Evolutionary conservation across 345 rosid species (phyloP).

Genomic region (Populus deltoides): DNA sequence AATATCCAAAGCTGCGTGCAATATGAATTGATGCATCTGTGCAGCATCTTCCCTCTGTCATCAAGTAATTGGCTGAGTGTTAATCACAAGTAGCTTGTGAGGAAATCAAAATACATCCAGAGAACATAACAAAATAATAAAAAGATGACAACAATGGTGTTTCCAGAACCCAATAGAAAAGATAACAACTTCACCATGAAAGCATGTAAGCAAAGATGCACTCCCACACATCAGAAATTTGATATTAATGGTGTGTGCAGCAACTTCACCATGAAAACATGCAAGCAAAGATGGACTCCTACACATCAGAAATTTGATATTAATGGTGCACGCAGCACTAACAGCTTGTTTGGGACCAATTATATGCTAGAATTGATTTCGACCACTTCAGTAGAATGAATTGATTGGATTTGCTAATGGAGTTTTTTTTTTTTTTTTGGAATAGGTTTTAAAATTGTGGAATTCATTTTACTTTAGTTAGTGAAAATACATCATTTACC

Average conservation of each 20-base stretch:
- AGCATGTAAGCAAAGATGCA: background rate
- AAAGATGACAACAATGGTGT: background rate
- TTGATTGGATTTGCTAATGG: too few species aligned
- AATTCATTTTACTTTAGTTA: too few species aligned
- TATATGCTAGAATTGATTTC: too few species aligned
- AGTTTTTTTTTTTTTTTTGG: too few species aligned
- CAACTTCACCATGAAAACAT: background rate
- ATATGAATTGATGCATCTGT: constrained; percentile 84
- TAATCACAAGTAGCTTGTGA: background rate
- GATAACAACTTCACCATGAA: background rate
- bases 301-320: too few species aligned
- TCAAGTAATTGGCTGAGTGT: background rate
- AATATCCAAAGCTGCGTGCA: constrained; percentile 91
- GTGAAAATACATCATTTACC: too few species aligned
- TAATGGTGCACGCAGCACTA: too few species aligned
- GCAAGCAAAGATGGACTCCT: too few species aligned
- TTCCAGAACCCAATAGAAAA: background rate
- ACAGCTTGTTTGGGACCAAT: too few species aligned
- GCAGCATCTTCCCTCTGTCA: constrained; percentile 98
- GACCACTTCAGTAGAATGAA: too few species aligned
- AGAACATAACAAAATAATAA: background rate
- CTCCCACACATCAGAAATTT: background rate
- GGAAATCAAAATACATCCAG: background rate
- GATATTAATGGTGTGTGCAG: background rate
- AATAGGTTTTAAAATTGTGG: too few species aligned